Evolutionary conservation across 2,329 filamentous ascomycete species (phyloP).

Genomic region (Aspergillus chevalieri): DNA sequence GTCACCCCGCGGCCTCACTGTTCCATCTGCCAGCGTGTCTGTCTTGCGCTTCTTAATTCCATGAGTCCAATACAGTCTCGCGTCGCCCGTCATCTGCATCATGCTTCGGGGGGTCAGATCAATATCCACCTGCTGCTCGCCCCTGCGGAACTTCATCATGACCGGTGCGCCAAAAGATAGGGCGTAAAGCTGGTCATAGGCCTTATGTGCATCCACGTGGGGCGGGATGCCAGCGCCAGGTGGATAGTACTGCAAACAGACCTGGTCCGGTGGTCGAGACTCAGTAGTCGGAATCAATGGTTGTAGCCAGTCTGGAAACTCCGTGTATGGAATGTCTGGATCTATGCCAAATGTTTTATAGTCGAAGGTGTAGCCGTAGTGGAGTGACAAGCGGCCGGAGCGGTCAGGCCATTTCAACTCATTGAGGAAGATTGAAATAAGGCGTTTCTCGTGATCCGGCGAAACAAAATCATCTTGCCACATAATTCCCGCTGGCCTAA

Average conservation of each 20-base stretch:
- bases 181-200: constrained; percentile 35
- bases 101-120: constrained; percentile 47
- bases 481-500: constrained; percentile 21
- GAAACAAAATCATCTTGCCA: constrained; percentile 47
- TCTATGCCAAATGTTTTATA: constrained; percentile 55
- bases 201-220: constrained; percentile 54
- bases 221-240: constrained; percentile 56
- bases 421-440: constrained; percentile 42
- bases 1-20: constrained; percentile 37
- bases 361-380: constrained; percentile 54
- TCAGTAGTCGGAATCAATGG: constrained; percentile 45
- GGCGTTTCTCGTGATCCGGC: constrained; percentile 39
- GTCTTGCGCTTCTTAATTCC: constrained; percentile 51
- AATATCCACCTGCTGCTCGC: constrained; percentile 35
- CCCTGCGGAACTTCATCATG: constrained; percentile 26
- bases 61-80: constrained; percentile 52
- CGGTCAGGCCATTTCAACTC: constrained; percentile 45
- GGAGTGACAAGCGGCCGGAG: constrained; percentile 45
- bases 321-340: constrained; percentile 43
- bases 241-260: constrained; percentile 56
- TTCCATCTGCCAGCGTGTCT: constrained; percentile 43
- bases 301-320: constrained; percentile 48
- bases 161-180: constrained; percentile 27
- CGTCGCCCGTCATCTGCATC: constrained; percentile 47
- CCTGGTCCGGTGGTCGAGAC: constrained; percentile 47